A percentile compares a stretch with the other conserved stretches of the same genome.
Conservation (phyloP, 2,329 filamentous ascomycete species). For the Colletotrichum theobromicola region DNA sequence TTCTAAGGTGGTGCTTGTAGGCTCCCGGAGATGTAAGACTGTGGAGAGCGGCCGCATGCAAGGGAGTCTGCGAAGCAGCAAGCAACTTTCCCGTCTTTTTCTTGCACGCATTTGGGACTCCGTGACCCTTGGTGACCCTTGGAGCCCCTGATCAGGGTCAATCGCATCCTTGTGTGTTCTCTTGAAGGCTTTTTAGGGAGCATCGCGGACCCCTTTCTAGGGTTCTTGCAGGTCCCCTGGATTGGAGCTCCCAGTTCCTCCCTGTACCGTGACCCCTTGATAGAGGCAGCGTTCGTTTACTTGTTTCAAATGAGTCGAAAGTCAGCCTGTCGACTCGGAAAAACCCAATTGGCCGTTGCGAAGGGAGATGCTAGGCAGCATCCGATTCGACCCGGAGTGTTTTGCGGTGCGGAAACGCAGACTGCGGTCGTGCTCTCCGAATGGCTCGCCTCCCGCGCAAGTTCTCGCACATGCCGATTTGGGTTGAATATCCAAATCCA, state of each 20-base stretch:
- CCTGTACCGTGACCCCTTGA: neutral
- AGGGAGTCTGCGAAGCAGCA: neutral
- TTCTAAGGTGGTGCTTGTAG: neutral
- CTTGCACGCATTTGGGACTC: neutral
- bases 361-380: neutral
- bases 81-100: neutral
- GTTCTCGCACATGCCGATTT: neutral
- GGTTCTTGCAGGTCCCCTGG: neutral
- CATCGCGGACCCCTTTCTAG: neutral
- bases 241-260: neutral
- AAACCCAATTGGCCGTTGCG: neutral
- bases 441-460: neutral
- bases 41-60: neutral
- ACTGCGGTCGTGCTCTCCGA: neutral
- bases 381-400: neutral
- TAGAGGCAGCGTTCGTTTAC: neutral
- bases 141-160: neutral
- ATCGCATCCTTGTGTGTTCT: neutral
- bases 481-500: neutral
- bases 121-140: neutral
- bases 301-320: neutral
- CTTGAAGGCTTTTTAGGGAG: neutral
- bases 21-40: neutral
- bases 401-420: neutral
- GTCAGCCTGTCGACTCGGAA: neutral